phyloP scores from a whole-genome alignment of 352 stramenopile genomes.

The Thalassiosira ordinaria region DNA sequence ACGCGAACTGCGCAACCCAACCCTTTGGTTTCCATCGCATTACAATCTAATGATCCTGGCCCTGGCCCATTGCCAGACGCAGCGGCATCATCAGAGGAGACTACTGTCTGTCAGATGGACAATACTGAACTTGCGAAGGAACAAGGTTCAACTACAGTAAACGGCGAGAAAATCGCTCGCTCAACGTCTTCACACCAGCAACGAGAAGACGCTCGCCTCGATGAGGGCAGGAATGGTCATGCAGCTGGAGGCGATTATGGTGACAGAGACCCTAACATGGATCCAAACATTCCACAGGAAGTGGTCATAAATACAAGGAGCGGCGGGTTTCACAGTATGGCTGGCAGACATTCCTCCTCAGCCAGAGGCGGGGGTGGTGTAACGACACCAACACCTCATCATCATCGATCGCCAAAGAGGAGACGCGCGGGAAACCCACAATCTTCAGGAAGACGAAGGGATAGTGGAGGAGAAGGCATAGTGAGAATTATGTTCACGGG shows the following conservation, averaged over 20 bases:
- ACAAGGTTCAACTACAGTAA: neutral
- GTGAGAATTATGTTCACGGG: constrained; percentile 61
- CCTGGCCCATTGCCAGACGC: constrained; percentile 35
- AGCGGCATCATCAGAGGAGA: constrained; percentile 42
- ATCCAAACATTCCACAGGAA: constrained; percentile 22
- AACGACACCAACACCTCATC: constrained; percentile 1
- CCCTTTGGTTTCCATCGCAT: constrained; percentile 32
- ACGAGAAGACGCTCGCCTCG: neutral
- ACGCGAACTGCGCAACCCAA: constrained; percentile 18
- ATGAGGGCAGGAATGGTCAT: neutral
- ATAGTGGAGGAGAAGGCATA: constrained; percentile 15
- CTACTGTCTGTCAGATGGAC: constrained; percentile 46
- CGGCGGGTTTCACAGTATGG: no score
- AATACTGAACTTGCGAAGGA: constrained; percentile 13
- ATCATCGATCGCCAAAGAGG: constrained; percentile 17
- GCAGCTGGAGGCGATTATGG: constrained; percentile 5
- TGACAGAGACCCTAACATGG: constrained; percentile 1
- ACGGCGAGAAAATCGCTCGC: constrained; percentile 1
- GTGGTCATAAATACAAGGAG: constrained; percentile 18
- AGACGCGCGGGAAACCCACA: constrained; percentile 12
- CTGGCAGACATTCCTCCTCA: no score
- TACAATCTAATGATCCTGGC: constrained; percentile 33
- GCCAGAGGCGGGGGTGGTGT: no score
- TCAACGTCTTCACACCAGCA: constrained; percentile 1
- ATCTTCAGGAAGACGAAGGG: constrained; percentile 8